Conservation (phyloP, 2,329 filamentous ascomycete genomes). For the Zopfia rhizophila region DNA sequence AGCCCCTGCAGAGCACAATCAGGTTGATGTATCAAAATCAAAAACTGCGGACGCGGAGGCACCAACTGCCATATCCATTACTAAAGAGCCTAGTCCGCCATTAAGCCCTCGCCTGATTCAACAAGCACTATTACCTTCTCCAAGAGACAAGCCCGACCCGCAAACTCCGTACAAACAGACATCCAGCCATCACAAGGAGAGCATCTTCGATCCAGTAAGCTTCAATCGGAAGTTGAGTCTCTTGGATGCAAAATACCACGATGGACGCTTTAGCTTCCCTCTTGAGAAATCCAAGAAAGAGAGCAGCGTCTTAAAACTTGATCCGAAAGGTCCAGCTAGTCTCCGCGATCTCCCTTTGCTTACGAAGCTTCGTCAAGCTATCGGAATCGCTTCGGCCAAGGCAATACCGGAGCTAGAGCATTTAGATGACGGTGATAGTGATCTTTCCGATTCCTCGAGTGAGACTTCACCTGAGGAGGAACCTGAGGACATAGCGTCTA, state of each 20-base stretch:
- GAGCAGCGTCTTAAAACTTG: conserved; percentile 5
- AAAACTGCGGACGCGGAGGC: background rate
- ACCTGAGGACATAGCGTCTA: conserved; percentile 25
- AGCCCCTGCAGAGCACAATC: background rate
- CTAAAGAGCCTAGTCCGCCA: conserved; percentile 45
- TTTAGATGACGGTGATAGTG: conserved; percentile 29
- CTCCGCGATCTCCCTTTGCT: conserved; percentile 41
- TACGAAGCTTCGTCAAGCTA: conserved; percentile 43
- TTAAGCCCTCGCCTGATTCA: conserved; percentile 55
- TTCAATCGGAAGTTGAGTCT: conserved; percentile 61
- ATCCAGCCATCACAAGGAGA: conserved; percentile 42
- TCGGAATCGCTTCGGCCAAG: conserved; percentile 35
- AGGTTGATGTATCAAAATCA: conserved; percentile 2
- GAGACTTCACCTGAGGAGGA: conserved; percentile 35
- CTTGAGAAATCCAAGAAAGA: conserved; percentile 19
- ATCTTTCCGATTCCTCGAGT: conserved; percentile 40
- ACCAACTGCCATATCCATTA: conserved; percentile 1
- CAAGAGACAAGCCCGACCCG: conserved; percentile 23
- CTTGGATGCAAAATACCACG: conserved; percentile 65
- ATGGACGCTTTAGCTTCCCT: conserved; percentile 56
- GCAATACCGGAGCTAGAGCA: conserved; percentile 29
- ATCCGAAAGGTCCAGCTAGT: conserved; percentile 29
- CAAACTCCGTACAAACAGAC: conserved; percentile 17
- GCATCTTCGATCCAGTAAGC: conserved; percentile 62
- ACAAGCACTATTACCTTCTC: conserved; percentile 60